Conservation (phyloP, 148 eudicot genomes). For the Cornus controversa region DNA sequence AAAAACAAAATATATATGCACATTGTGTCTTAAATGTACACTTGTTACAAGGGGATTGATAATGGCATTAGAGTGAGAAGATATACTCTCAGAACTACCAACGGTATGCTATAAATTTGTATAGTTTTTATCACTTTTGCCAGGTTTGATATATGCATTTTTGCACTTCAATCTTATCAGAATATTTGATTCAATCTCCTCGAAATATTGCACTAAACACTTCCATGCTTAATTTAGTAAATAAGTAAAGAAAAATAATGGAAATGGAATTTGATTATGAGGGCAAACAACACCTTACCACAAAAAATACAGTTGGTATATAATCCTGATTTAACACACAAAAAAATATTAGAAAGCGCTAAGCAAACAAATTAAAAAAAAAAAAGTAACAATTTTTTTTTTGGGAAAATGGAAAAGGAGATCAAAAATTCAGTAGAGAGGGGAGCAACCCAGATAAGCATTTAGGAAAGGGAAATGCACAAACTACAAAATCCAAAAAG, state of each 20-base stretch:
- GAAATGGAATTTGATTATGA: neutral
- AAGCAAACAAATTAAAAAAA: neutral
- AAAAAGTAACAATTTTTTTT: too few relatives aligned
- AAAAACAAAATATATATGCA: too few relatives aligned
- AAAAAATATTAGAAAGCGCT: constrained; percentile 5
- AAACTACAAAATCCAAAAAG: constrained; percentile 6
- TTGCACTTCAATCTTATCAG: neutral
- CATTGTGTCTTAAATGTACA: too few relatives aligned
- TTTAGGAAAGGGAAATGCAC: constrained; percentile 3
- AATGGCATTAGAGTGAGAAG: neutral
- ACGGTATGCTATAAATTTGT: neutral
- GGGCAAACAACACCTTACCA: constrained; percentile 45
- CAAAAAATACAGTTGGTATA: constrained; percentile 95
- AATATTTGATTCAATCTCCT: constrained; percentile 50
- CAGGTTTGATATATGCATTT: neutral
- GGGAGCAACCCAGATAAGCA: neutral
- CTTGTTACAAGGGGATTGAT: neutral
- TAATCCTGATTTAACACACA: constrained; percentile 72
- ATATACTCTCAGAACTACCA: neutral
- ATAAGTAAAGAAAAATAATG: neutral
- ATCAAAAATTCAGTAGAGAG: neutral
- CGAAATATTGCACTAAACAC: constrained; percentile 29
- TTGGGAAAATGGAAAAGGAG: neutral
- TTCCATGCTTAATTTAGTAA: neutral
- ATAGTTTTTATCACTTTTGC: neutral